Conservation (phyloP, 208 protist genomes). For the Porcisia hertigi region DNA sequence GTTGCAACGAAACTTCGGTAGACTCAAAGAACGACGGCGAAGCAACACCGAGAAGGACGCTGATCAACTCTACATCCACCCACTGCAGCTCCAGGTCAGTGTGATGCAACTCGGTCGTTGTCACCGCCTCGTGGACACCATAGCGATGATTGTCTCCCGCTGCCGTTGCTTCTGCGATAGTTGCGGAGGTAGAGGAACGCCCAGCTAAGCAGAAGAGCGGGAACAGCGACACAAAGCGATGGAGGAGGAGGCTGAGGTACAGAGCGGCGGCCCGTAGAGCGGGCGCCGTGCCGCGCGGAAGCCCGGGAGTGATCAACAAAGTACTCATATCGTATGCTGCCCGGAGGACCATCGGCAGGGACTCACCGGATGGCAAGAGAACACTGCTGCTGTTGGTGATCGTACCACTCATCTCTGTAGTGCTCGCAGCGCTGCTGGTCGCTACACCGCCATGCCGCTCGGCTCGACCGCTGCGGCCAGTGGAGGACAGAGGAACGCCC, state of each 20-base stretch:
- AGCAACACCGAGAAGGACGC: constrained; percentile 57
- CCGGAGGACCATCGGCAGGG: constrained; percentile 64
- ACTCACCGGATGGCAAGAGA: constrained; percentile 47
- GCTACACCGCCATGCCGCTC: not conserved
- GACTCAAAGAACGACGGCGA: constrained; percentile 80
- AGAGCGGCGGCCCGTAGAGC: constrained; percentile 50
- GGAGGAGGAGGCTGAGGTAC: constrained; percentile 72
- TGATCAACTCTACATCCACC: constrained; percentile 76
- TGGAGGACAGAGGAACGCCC: not conserved
- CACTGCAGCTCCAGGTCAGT: constrained; percentile 61
- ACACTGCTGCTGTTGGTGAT: constrained; percentile 18
- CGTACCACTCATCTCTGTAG: not conserved
- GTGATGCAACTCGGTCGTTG: not conserved
- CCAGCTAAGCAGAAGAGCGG: constrained; percentile 56
- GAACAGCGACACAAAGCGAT: constrained; percentile 70
- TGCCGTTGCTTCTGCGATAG: not conserved
- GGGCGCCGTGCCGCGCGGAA: constrained; percentile 25
- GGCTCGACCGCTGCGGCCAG: not conserved
- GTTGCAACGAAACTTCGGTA: constrained; percentile 47
- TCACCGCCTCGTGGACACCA: not conserved
- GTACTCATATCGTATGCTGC: constrained; percentile 60
- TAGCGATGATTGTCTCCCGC: not conserved
- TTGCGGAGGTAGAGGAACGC: not conserved
- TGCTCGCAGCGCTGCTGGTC: not conserved
- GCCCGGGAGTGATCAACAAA: constrained; percentile 46